Evolutionary conservation across 164 flowering plant species (phyloP).

Genomic region (Chloranthus sessilifolius): DNA sequence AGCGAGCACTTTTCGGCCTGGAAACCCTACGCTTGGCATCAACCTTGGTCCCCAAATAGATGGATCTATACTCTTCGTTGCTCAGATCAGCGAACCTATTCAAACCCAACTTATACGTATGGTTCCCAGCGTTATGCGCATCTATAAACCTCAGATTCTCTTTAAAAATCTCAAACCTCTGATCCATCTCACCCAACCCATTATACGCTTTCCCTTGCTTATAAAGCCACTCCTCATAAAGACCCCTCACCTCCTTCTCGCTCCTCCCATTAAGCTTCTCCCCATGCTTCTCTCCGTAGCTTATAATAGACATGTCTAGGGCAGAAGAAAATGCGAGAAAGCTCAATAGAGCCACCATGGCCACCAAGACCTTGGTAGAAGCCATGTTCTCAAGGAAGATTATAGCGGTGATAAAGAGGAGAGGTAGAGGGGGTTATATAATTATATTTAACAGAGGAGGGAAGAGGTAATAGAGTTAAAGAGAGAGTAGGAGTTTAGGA

Average conservation of each 20-base stretch:
- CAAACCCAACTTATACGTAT: conserved; percentile 54
- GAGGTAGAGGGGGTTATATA: too few species aligned
- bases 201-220: conserved; percentile 53
- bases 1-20: conserved; percentile 37
- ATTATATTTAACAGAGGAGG: too few species aligned
- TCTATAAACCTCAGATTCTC: conserved; percentile 67
- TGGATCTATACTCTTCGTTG: conserved; percentile 63
- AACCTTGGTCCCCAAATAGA: conserved; percentile 48
- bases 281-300: conserved; percentile 11
- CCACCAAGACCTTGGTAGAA: too few species aligned
- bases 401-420: too few species aligned
- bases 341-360: too few species aligned
- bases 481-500: too few species aligned
- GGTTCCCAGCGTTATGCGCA: conserved; percentile 52
- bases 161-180: conserved; percentile 16
- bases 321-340: conserved; percentile 22
- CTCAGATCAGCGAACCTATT: conserved; percentile 77
- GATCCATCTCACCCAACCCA: conserved; percentile 42
- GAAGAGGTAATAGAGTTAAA: too few species aligned
- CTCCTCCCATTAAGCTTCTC: conserved; percentile 17
- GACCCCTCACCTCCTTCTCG: conserved; percentile 35
- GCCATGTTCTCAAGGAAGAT: too few species aligned
- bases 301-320: conserved; percentile 31
- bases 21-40: conserved; percentile 29
- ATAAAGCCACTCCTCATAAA: conserved; percentile 52